Evolutionary conservation across 176 grass and related monocot genomes (phyloP).

Genomic region (Leersia perrieri): DNA sequence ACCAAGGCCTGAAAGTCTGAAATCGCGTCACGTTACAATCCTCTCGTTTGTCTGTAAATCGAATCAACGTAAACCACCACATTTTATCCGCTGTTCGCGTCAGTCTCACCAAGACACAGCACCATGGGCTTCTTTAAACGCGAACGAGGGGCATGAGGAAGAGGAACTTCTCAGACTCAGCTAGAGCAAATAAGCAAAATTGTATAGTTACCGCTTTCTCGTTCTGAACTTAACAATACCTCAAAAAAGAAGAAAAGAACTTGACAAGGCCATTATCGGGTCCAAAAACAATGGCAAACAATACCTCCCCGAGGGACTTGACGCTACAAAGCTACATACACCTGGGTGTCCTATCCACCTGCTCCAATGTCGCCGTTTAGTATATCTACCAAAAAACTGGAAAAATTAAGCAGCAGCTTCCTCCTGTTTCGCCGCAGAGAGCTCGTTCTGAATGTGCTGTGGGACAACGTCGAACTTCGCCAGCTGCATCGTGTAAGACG

Average conservation of each 20-base stretch:
- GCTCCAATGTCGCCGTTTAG: conserved; percentile 5
- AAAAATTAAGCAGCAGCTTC: conserved; percentile 65
- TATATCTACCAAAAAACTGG: conserved; percentile 23
- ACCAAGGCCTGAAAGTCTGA: no score
- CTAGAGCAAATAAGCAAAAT: not conserved
- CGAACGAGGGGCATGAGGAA: not conserved
- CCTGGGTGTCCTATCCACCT: conserved; percentile 38
- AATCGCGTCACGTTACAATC: no score
- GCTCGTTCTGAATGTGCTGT: conserved; percentile 78
- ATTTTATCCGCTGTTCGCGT: no score
- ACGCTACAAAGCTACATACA: conserved; percentile 49
- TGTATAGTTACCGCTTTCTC: conserved; percentile 24
- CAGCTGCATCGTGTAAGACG: conserved; percentile 94
- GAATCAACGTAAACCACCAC: no score
- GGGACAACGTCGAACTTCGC: conserved; percentile 88
- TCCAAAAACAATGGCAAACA: conserved; percentile 54
- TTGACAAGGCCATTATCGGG: conserved; percentile 40
- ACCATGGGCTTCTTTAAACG: not conserved
- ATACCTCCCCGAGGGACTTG: conserved; percentile 18
- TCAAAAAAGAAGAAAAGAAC: conserved; percentile 16
- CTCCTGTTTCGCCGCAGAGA: conserved; percentile 59
- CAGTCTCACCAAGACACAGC: no score
- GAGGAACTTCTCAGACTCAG: not conserved
- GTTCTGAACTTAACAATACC: not conserved
- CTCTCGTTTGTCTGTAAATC: no score